phyloP scores from a whole-genome alignment of 768 basidiomycete genomes.

The Hericium coralloides region DNA sequence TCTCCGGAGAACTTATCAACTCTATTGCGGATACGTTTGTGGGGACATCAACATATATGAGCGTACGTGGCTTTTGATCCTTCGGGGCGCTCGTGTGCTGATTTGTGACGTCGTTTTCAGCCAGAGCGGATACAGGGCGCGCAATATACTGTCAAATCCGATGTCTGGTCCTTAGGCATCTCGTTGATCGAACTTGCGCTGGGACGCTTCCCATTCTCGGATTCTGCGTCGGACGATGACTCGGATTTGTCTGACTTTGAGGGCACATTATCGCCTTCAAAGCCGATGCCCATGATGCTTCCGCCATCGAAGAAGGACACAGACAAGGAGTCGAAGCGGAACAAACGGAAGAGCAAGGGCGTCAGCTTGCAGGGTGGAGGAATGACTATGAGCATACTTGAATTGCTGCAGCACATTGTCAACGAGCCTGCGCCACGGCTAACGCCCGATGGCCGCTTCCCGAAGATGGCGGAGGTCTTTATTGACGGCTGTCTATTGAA shows the following conservation, averaged over 20 bases:
- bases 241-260: constrained; percentile 74
- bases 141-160: constrained; percentile 97
- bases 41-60: constrained; percentile 99
- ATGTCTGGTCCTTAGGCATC: constrained; percentile 98
- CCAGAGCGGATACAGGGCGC: constrained; percentile 99
- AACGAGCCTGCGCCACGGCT: constrained; percentile 94
- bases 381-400: constrained; percentile 97
- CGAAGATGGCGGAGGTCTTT: constrained; percentile 70
- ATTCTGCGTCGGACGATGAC: constrained; percentile 59
- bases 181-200: constrained; percentile 94
- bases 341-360: constrained; percentile 83
- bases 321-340: constrained; percentile 49
- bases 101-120: constrained; percentile 33
- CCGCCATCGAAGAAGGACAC: constrained; percentile 21
- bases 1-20: constrained; percentile 97
- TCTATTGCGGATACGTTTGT: constrained; percentile 99
- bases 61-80: constrained; percentile 46
- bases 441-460: constrained; percentile 65
- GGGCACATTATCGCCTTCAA: constrained; percentile 67
- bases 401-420: constrained; percentile 95
- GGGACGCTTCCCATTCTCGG: constrained; percentile 94
- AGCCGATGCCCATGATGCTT: constrained; percentile 45
- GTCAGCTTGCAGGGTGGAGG: constrained; percentile 90
- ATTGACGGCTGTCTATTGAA: constrained; percentile 88
- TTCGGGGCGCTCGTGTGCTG: constrained; percentile 4